Evolutionary conservation across 1,284 basidiomycete genomes (phyloP), one percentile per base, ranked within the genome.

Genomic region (Crocinoboletus sp.): DNA sequence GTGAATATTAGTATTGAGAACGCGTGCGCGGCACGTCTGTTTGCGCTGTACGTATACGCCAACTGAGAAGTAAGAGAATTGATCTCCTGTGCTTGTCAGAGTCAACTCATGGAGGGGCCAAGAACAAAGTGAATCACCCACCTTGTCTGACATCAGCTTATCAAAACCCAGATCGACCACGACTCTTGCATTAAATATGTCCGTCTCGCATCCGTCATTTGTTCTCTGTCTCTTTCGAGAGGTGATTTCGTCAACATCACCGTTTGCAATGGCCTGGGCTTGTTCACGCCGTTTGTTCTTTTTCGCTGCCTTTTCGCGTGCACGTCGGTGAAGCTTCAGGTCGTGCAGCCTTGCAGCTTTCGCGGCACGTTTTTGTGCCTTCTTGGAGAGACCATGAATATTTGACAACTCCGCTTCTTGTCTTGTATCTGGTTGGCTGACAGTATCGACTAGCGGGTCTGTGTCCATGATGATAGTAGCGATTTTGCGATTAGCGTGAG

Each of bases 141-240:
- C 94, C 73, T 93, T 94, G 44, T 94, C 92, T 38, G 71, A 81
- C 96, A 99, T 99, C 67, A 87, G 75, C 37, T 93, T 82, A 64
- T 99, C 96, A 62, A 99, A 99, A 2, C 85, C 92, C 6, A 96
- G 73, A 68, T 99, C 96, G 22, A 99, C 69, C 16, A 96, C 80
- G 2, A 99, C 76, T 27, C 77, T 79, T 8, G 89, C 90, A 13
- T 76, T 73, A 59, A 92, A 94, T 80, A 58, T 65, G 69, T 43
- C 42, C 36, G 63, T 58, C 32, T 59, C 64, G n/a, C 35, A 24
- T 8, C 20, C 37, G 23, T 39, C 53, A 68, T 37, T 30, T 50
- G 42, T 38, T 71, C 68, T 35, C 69, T 71, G 27, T 66, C 69
- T 45, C 72, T 71, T 52, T 74, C 71, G 38, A 77, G 65, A 63